Evolutionary conservation across 2,329 filamentous ascomycete genomes (phyloP).

Genomic region (Arthrobotrys iridis): DNA sequence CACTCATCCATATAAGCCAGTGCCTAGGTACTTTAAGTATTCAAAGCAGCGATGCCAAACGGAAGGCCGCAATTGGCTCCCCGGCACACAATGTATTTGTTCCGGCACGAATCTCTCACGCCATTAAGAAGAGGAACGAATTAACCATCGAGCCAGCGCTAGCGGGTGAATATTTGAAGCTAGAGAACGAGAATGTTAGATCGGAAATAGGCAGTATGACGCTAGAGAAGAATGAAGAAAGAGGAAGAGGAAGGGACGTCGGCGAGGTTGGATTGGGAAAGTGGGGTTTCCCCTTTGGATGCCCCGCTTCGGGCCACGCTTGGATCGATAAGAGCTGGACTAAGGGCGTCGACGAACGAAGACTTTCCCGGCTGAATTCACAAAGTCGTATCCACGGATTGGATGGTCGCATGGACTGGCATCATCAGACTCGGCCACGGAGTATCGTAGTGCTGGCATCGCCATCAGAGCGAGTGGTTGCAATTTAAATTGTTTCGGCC

Average conservation of each 20-base stretch:
- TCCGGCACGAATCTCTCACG: background rate
- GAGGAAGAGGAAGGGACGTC: conserved; percentile 6
- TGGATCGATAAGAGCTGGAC: background rate
- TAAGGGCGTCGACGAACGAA: too few relatives aligned
- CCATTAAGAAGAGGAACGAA: conserved; percentile 1
- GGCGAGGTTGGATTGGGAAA: conserved; percentile 52
- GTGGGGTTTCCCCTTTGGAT: conserved; percentile 31
- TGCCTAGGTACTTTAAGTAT: too few relatives aligned
- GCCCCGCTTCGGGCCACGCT: conserved; percentile 14
- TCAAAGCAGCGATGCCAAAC: conserved; percentile 4
- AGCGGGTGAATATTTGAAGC: background rate
- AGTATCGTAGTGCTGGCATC: background rate
- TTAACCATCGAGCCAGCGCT: background rate
- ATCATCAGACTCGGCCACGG: background rate
- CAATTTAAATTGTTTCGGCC: background rate
- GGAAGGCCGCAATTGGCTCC: background rate
- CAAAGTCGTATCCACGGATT: background rate
- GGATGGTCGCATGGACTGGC: background rate
- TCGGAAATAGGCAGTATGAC: background rate
- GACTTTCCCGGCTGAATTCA: conserved; percentile 13
- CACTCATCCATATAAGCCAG: background rate
- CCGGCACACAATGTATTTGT: conserved; percentile 5
- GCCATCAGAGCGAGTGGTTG: background rate
- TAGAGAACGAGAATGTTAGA: background rate
- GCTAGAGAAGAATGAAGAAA: conserved; percentile 3